Percentiles rank a stretch among this genome's conserved stretches.
phyloP scores from a whole-genome alignment of 495 filamentous ascomycete genomes.

The Penicillium bialowiezense region DNA sequence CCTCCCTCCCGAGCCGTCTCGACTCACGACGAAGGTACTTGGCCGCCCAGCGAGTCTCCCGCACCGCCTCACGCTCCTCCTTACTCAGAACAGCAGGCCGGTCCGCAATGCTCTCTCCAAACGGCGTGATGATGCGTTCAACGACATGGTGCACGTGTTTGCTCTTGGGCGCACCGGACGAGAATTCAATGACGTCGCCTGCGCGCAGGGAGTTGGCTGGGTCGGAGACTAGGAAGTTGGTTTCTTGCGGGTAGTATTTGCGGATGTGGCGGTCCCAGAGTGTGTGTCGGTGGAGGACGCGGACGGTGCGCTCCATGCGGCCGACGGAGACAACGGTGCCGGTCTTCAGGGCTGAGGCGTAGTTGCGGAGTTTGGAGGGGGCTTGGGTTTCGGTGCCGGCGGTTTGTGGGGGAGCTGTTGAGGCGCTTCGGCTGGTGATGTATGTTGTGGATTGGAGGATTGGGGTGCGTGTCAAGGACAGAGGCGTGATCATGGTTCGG shows the following conservation, averaged over 20 bases:
- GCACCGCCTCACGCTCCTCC: conserved; percentile 56
- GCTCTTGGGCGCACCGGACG: conserved; percentile 60
- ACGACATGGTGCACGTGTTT: conserved; percentile 73
- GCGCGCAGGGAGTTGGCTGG: conserved; percentile 67
- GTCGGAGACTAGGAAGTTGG: conserved; percentile 65
- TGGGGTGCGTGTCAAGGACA: conserved; percentile 23
- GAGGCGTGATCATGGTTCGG: conserved; percentile 29
- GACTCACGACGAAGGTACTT: conserved; percentile 49
- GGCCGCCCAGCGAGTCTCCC: conserved; percentile 42
- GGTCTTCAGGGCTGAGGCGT: conserved; percentile 37
- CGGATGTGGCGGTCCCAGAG: conserved; percentile 38
- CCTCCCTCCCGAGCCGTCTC: conserved; percentile 25
- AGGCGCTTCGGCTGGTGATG: conserved; percentile 16
- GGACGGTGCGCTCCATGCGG: conserved; percentile 44
- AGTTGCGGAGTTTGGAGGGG: conserved; percentile 35
- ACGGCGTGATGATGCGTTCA: conserved; percentile 72
- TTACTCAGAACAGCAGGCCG: conserved; percentile 62
- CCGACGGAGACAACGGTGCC: conserved; percentile 47
- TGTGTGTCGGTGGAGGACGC: conserved; percentile 35
- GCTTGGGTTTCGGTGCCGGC: conserved; percentile 11
- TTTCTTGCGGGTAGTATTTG: conserved; percentile 41
- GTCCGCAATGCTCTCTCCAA: conserved; percentile 57
- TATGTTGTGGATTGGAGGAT: conserved; percentile 17
- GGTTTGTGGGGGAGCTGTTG: conserved; percentile 14
- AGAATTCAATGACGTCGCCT: conserved; percentile 80